Evolutionary conservation across 768 basidiomycete species (phyloP).

Genomic region (Kwoniella sp.): DNA sequence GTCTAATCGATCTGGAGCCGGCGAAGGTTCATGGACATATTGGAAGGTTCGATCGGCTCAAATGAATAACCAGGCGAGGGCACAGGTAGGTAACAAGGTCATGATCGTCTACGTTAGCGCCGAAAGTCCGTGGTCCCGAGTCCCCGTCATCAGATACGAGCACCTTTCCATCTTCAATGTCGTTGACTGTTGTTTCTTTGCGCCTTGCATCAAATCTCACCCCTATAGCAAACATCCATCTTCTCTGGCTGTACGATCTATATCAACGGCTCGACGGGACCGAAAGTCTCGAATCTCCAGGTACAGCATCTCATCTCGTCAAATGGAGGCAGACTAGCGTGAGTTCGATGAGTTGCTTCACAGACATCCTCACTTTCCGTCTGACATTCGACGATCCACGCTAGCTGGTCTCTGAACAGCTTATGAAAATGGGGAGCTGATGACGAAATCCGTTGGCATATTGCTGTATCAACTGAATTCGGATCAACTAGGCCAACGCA

Average conservation of each 20-base stretch:
- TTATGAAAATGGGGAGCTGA: neutral
- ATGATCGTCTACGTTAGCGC: too few species aligned
- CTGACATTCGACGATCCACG: neutral
- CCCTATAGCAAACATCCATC: conserved; percentile 25
- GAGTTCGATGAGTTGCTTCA: conserved; percentile 6
- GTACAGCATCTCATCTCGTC: conserved; percentile 43
- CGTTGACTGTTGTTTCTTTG: too few species aligned
- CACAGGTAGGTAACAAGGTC: conserved; percentile 30
- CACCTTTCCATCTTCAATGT: too few species aligned
- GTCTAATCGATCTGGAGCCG: conserved; percentile 47
- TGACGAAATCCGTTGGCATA: neutral
- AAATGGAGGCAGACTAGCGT: conserved; percentile 47
- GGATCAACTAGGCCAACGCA: conserved; percentile 37
- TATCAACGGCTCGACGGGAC: conserved; percentile 49
- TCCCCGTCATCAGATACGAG: too few species aligned
- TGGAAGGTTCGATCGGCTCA: conserved; percentile 49
- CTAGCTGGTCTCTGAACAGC: neutral
- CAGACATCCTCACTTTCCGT: neutral
- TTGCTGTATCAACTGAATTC: too few species aligned
- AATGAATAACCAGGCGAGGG: conserved; percentile 44
- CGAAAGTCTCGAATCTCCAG: conserved; percentile 48
- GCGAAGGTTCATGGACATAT: conserved; percentile 42
- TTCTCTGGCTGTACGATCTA: conserved; percentile 45
- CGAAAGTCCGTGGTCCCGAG: too few species aligned
- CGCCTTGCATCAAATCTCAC: too few species aligned